These are phyloP conservation scores for Sphaerobolus stellatus DNA, from an alignment of 1,284 basidiomycete species.

Conservation along the genomic window DNA sequence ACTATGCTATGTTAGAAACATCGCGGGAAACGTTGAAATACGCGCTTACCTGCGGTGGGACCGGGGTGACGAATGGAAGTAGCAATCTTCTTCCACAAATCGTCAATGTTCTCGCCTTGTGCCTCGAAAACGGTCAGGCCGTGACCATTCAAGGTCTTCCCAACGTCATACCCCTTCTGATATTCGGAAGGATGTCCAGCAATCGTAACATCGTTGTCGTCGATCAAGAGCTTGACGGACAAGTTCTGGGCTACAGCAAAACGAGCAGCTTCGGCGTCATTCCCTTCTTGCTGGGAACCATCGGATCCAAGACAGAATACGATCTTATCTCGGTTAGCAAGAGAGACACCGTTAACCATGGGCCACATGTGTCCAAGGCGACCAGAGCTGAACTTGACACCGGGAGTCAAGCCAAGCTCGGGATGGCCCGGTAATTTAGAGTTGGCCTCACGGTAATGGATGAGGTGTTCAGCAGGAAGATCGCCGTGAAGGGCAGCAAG, in stretches of 20 bases:
- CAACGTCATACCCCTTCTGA: conserved; percentile 71
- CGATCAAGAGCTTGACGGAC: conserved; percentile 81
- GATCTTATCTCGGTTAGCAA: conserved; percentile 74
- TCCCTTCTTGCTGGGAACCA: conserved; percentile 85
- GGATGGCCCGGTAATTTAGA: conserved; percentile 85
- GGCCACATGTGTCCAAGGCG: conserved; percentile 85
- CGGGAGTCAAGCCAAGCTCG: conserved; percentile 81
- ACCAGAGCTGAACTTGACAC: conserved; percentile 84
- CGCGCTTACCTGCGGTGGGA: conserved; percentile 66
- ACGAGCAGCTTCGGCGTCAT: conserved; percentile 84
- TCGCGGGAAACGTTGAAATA: conserved; percentile 3
- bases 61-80: conserved; percentile 58
- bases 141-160: conserved; percentile 74
- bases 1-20: conserved; percentile 38
- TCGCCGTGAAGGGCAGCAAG: conserved; percentile 73
- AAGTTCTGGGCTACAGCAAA: conserved; percentile 78
- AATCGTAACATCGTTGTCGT: conserved; percentile 87
- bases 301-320: conserved; percentile 84
- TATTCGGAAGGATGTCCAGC: conserved; percentile 83
- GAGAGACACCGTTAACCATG: conserved; percentile 75
- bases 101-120: conserved; percentile 75
- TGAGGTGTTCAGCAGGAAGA: conserved; percentile 68
- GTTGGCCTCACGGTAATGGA: conserved; percentile 81
- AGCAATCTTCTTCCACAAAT: conserved; percentile 66
- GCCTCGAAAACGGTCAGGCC: conserved; percentile 72